These are phyloP conservation scores for Aspergillus tanneri DNA, from an alignment of 2,329 filamentous ascomycete genomes.

Conservation along the genomic window DNA sequence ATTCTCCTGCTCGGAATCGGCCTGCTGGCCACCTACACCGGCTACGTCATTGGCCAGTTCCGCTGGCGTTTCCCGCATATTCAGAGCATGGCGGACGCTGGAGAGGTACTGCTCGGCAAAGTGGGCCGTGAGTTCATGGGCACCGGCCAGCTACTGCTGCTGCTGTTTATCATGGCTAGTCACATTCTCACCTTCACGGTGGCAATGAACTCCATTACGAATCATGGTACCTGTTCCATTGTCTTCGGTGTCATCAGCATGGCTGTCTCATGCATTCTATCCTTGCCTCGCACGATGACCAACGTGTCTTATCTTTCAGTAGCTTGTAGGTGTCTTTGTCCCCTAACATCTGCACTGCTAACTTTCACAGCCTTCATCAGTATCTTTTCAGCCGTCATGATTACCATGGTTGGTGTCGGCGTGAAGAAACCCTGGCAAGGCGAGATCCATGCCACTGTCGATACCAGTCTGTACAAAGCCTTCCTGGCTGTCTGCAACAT, in stretches of 20 bases:
- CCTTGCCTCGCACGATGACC: constrained; percentile 60
- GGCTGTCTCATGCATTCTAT: constrained; percentile 56
- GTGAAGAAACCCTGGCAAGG: constrained; percentile 43
- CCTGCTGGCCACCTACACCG: constrained; percentile 56
- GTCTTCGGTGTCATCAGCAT: constrained; percentile 60
- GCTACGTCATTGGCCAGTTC: constrained; percentile 58
- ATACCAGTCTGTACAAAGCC: constrained; percentile 50
- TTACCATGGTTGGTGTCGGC: constrained; percentile 65
- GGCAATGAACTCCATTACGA: constrained; percentile 62
- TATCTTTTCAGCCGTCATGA: constrained; percentile 60
- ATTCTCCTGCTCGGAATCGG: constrained; percentile 53
- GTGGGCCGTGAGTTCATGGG: constrained; percentile 62
- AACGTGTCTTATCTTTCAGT: constrained; percentile 61
- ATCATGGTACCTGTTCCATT: constrained; percentile 60
- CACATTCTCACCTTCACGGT: constrained; percentile 67
- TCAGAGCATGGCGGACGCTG: constrained; percentile 65
- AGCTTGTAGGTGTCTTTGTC: constrained; percentile 35
- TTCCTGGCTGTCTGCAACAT: constrained; percentile 65
- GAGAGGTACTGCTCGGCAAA: constrained; percentile 59
- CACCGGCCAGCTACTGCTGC: constrained; percentile 58
- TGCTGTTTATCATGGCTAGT: constrained; percentile 65
- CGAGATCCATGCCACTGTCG: constrained; percentile 32
- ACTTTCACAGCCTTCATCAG: constrained; percentile 53
- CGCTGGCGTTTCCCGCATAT: constrained; percentile 56
- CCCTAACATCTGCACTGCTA: background rate